A percentile compares a stretch with the other conserved stretches of the same genome.
phyloP scores from a whole-genome alignment of 352 stramenopile genomes.

The Phytophthora tentaculata region DNA sequence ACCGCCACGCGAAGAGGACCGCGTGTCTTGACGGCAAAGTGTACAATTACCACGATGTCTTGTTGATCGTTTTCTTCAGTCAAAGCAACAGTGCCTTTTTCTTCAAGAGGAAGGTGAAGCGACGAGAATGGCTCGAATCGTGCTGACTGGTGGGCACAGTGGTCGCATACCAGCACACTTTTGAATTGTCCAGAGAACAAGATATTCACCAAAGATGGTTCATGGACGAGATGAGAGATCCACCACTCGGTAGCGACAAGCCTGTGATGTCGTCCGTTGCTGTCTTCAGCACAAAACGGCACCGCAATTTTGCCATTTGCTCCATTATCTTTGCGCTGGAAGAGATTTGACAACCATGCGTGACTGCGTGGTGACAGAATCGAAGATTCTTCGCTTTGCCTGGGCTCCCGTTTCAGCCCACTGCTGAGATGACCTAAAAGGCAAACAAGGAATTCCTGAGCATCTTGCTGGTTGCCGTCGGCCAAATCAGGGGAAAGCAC shows the following conservation, averaged over 20 bases:
- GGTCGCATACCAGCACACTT: too few species aligned
- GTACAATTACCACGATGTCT: conserved; percentile 47
- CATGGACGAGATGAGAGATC: conserved; percentile 93
- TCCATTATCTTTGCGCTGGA: conserved; percentile 14
- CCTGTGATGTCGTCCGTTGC: conserved; percentile 92
- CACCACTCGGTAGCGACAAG: conserved; percentile 95
- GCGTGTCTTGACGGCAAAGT: conserved; percentile 31
- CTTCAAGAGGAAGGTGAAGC: conserved; percentile 60
- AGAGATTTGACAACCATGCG: conserved; percentile 31
- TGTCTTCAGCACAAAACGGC: conserved; percentile 78
- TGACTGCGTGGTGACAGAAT: conserved; percentile 43
- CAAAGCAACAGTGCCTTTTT: neutral
- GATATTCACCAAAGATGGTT: conserved; percentile 95
- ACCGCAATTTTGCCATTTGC: neutral
- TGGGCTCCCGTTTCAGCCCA: conserved; percentile 83
- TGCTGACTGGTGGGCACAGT: too few species aligned
- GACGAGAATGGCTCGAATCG: conserved; percentile 92
- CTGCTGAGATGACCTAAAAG: conserved; percentile 94
- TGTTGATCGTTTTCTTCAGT: conserved; percentile 2
- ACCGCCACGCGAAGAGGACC: conserved; percentile 12
- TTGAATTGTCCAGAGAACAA: conserved; percentile 99
- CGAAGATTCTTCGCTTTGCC: conserved; percentile 56
- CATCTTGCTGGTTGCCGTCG: conserved; percentile 95
- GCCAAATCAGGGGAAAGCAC: conserved; percentile 89
- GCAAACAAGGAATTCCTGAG: conserved; percentile 94